Evolutionary conservation across 1,139 yeast species (phyloP).

Genomic region (Geotrichum citri-aurantii): DNA sequence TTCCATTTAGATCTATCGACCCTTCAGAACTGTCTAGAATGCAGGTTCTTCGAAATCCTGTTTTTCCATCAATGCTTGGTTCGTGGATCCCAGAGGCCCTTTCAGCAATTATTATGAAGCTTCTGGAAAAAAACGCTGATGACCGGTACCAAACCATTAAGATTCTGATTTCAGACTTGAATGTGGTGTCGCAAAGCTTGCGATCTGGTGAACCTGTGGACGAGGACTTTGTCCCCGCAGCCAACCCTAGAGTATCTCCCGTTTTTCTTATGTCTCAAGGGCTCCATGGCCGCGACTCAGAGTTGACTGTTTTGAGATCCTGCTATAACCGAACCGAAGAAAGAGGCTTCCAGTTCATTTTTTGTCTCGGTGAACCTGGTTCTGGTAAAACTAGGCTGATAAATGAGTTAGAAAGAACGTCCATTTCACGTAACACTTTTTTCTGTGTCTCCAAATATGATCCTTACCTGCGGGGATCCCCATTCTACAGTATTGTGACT

Average conservation of each 20-base stretch:
- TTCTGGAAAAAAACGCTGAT: conserved; percentile 43
- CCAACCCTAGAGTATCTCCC: conserved; percentile 23
- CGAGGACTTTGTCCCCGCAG: conserved; percentile 26
- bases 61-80: conserved; percentile 39
- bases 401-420: conserved; percentile 40
- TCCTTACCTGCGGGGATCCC: conserved; percentile 36
- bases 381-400: conserved; percentile 46
- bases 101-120: conserved; percentile 42
- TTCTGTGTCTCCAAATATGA: conserved; percentile 44
- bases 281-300: conserved; percentile 40
- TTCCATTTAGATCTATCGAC: conserved; percentile 45
- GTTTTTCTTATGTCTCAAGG: conserved; percentile 34
- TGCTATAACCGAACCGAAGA: conserved; percentile 30
- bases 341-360: conserved; percentile 33
- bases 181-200: conserved; percentile 25
- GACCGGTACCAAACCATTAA: conserved; percentile 42
- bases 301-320: conserved; percentile 32
- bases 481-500: conserved; percentile 34
- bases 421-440: conserved; percentile 39
- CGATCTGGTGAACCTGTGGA: conserved; percentile 20
- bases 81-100: conserved; percentile 40
- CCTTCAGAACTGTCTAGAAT: conserved; percentile 41
- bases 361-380: conserved; percentile 46
- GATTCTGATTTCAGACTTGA: conserved; percentile 41
- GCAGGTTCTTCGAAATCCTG: conserved; percentile 43